A percentile compares a stretch with the other conserved stretches of the same genome.
Evolutionary conservation across 139 green algal species (phyloP).

Genomic region (Diplosphaera chodatii): DNA sequence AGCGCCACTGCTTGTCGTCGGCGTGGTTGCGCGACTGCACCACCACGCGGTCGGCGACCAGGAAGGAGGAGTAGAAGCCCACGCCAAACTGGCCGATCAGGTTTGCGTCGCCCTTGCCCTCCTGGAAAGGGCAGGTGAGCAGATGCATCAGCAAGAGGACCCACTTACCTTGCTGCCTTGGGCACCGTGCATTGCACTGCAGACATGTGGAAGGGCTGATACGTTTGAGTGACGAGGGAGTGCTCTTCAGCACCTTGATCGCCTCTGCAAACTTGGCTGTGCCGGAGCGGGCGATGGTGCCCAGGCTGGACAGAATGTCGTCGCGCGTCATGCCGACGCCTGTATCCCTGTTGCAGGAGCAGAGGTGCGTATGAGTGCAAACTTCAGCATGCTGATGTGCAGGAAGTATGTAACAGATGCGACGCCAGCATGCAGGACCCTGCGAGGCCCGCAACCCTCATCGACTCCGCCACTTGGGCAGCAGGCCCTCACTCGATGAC

Average conservation of each 20-base stretch:
- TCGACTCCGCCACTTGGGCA: too few relatives aligned
- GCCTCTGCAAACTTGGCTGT: conserved; percentile 97
- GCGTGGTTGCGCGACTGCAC: conserved; percentile 38
- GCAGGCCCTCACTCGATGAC: conserved; percentile 76
- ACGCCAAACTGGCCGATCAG: conserved; percentile 89
- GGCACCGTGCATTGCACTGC: too few relatives aligned
- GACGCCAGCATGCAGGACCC: too few relatives aligned
- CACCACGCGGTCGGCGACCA: conserved; percentile 74
- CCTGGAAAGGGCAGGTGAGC: too few relatives aligned
- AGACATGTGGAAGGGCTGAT: too few relatives aligned
- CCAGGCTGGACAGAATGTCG: conserved; percentile 87
- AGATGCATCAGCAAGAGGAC: too few relatives aligned
- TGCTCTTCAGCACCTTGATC: conserved; percentile 76
- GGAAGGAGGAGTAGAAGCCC: conserved; percentile 97
- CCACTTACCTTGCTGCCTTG: too few relatives aligned
- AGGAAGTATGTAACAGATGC: too few relatives aligned
- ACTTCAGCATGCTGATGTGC: too few relatives aligned
- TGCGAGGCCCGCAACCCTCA: too few relatives aligned
- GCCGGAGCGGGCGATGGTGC: conserved; percentile 93
- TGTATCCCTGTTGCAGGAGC: conserved; percentile 75
- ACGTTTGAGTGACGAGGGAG: too few relatives aligned
- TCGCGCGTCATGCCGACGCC: conserved; percentile 93
- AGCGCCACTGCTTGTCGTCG: neutral
- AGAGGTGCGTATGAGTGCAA: too few relatives aligned
- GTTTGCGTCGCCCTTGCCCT: conserved; percentile 25